Evolutionary conservation across 345 rosid species (phyloP).

Genomic region (Lepidium sativum): DNA sequence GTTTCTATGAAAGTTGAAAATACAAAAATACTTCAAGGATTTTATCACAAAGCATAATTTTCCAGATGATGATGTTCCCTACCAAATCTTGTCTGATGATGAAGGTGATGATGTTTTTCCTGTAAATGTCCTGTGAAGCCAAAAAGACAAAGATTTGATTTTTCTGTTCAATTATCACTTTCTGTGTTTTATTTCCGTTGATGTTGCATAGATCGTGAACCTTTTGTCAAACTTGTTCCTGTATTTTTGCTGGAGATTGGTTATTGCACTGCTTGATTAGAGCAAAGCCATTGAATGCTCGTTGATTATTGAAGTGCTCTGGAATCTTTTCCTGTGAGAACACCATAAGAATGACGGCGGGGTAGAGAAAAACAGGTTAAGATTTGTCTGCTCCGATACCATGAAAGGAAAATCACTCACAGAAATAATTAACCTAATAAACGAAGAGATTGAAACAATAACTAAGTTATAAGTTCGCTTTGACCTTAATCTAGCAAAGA

Average conservation of each 20-base stretch:
- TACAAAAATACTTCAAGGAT: constrained; percentile 64
- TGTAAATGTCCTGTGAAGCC: constrained; percentile 32
- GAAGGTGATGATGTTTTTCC: constrained; percentile 21
- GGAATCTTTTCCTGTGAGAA: background rate
- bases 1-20: constrained; percentile 67
- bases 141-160: constrained; percentile 54
- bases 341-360: too few species aligned
- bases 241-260: background rate
- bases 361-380: too few species aligned
- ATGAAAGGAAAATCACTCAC: too few species aligned
- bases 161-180: background rate
- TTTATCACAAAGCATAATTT: constrained; percentile 81
- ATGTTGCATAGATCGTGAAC: background rate
- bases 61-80: constrained; percentile 70
- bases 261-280: background rate
- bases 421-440: too few species aligned
- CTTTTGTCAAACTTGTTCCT: background rate
- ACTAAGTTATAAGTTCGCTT: too few species aligned
- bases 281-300: background rate
- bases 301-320: background rate
- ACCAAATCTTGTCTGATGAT: constrained; percentile 52
- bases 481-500: too few species aligned
- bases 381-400: too few species aligned
- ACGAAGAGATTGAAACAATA: too few species aligned
- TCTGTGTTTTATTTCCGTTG: background rate